These are phyloP conservation scores for Colletotrichum truncatum DNA, from an alignment of 2,329 filamentous ascomycete species.

Conservation along the genomic window DNA sequence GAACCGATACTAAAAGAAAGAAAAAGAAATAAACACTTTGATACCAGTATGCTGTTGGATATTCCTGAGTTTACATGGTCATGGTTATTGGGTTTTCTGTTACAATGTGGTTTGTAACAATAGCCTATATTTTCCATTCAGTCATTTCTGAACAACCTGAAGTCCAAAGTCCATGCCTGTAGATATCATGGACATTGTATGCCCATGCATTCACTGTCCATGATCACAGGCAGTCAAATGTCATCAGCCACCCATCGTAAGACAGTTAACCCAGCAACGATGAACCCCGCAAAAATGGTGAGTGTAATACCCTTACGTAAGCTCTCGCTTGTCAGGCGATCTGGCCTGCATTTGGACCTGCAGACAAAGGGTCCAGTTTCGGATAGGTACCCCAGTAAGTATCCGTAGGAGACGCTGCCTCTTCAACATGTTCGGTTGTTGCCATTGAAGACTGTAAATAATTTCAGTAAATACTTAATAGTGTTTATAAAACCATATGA, in stretches of 20 bases:
- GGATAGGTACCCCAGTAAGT: no score
- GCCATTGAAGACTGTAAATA: no score
- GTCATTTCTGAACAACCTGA: no score
- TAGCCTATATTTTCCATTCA: no score
- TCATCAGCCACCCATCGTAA: neutral
- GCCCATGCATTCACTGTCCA: no score
- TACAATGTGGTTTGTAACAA: no score
- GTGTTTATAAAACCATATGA: neutral
- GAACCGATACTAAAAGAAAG: constrained; percentile 15
- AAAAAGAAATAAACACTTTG: constrained; percentile 18
- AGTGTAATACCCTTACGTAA: constrained; percentile 9
- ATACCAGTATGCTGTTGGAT: constrained; percentile 1
- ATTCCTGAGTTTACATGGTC: neutral
- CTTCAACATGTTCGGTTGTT: no score
- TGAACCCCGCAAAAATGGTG: neutral
- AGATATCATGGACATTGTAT: no score
- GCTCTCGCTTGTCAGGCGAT: neutral
- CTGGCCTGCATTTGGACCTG: constrained; percentile 14
- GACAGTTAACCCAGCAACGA: constrained; percentile 17
- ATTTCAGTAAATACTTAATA: no score
- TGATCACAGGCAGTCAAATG: no score
- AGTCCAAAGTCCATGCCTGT: no score
- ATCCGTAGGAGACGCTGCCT: no score
- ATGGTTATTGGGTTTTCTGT: neutral
- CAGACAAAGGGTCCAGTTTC: constrained; percentile 3